Conservation (phyloP, 495 filamentous ascomycete genomes). For the Viridothelium virens region DNA sequence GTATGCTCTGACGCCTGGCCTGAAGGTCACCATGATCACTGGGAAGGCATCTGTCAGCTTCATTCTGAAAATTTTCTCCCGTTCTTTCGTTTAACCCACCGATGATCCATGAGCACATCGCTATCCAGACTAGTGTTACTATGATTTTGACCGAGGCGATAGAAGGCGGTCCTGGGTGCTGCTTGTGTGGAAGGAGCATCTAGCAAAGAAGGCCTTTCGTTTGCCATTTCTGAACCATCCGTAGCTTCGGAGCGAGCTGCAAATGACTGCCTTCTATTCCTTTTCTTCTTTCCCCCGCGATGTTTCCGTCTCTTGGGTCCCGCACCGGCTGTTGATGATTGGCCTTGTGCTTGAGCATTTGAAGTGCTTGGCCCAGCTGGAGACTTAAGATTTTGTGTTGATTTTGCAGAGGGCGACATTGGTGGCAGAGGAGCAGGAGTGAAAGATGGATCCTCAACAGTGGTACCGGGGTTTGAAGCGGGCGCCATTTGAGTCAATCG, state of each 20-base stretch:
- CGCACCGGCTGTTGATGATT: conserved; percentile 16
- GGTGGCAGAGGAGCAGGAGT: background rate
- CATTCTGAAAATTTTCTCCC: conserved; percentile 16
- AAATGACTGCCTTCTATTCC: conserved; percentile 56
- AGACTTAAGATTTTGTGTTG: background rate
- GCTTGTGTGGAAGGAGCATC: conserved; percentile 29
- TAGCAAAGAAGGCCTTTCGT: conserved; percentile 28
- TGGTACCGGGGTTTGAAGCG: conserved; percentile 2
- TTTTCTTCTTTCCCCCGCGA: conserved; percentile 52
- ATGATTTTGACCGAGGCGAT: conserved; percentile 26
- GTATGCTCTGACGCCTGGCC: conserved; percentile 16
- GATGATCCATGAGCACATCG: conserved; percentile 36
- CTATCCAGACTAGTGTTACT: conserved; percentile 37
- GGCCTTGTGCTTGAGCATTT: background rate
- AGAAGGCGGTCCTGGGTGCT: conserved; percentile 29
- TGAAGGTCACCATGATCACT: conserved; percentile 11
- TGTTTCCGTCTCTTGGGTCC: conserved; percentile 42
- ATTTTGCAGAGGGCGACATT: conserved; percentile 2
- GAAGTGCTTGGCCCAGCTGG: conserved; percentile 5
- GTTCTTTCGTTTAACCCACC: conserved; percentile 12
- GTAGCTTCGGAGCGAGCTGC: conserved; percentile 42
- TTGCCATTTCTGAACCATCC: conserved; percentile 25
- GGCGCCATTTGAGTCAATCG: background rate
- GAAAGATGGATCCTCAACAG: background rate
- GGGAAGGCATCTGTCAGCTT: conserved; percentile 16